Evolutionary conservation across 345 rosid species (phyloP).

Genomic region (Reutealis trisperma): DNA sequence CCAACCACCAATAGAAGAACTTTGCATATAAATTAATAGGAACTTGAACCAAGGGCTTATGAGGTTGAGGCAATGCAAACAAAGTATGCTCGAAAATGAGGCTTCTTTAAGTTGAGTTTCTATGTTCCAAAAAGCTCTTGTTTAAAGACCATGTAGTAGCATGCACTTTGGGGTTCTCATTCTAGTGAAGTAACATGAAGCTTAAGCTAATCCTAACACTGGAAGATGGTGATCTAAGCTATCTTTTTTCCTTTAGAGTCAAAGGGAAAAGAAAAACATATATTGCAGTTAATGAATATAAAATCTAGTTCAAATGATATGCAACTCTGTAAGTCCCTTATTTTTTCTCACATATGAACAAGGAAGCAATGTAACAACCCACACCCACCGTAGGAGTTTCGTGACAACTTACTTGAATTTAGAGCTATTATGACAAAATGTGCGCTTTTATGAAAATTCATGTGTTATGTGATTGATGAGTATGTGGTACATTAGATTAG

Average conservation of each 20-base stretch:
- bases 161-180: background rate
- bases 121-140: background rate
- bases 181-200: background rate
- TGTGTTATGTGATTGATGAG: no score
- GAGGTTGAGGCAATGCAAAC: background rate
- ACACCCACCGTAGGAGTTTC: no score
- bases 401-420: no score
- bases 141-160: background rate
- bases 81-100: background rate
- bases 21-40: no score
- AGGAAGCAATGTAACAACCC: no score
- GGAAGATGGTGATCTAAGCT: background rate
- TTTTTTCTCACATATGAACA: no score
- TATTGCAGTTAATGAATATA: no score
- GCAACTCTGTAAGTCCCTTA: no score
- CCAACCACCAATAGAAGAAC: background rate
- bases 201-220: background rate
- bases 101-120: background rate
- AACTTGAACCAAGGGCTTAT: background rate
- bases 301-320: no score
- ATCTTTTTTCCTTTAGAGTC: background rate
- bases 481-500: no score
- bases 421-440: no score
- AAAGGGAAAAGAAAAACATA: background rate
- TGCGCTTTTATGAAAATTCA: no score